Conservation (phyloP, 257 asterid genomes). For the Fraxinus americana region DNA sequence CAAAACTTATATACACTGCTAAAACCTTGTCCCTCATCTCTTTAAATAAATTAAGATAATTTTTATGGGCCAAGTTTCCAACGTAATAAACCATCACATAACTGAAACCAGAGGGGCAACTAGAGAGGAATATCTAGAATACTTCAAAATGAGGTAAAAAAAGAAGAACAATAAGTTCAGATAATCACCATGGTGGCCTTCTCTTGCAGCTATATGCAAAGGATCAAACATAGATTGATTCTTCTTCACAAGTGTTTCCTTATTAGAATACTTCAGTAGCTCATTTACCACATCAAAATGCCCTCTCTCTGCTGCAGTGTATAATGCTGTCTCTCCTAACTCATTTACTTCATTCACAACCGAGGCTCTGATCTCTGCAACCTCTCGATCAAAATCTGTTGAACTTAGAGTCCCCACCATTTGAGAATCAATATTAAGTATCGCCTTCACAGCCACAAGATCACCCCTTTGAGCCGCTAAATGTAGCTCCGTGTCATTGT, state of each 20-base stretch:
- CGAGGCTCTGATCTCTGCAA: constrained; percentile 58
- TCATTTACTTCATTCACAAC: constrained; percentile 61
- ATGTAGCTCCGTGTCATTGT: constrained; percentile 66
- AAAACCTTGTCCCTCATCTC: background rate
- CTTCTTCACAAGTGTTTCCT: constrained; percentile 53
- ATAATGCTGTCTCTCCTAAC: constrained; percentile 62
- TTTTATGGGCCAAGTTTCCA: background rate
- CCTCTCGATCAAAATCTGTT: constrained; percentile 49
- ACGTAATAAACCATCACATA: background rate
- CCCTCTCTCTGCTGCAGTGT: constrained; percentile 61
- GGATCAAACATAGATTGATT: constrained; percentile 58
- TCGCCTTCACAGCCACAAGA: constrained; percentile 60
- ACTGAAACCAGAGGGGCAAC: background rate
- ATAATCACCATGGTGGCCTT: constrained; percentile 64
- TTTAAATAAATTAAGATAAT: background rate
- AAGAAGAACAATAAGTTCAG: background rate
- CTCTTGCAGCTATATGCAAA: constrained; percentile 63
- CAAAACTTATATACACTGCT: background rate
- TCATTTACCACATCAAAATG: constrained; percentile 57
- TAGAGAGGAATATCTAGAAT: background rate
- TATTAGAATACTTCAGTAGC: constrained; percentile 49
- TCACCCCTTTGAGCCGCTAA: constrained; percentile 68
- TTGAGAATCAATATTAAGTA: constrained; percentile 50
- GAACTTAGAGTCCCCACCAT: constrained; percentile 50
- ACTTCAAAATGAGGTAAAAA: background rate